Evolutionary conservation across 1,139 yeast genomes (phyloP), one percentile per base, ranked within the genome.

Genomic region (Diutina rugosa): DNA sequence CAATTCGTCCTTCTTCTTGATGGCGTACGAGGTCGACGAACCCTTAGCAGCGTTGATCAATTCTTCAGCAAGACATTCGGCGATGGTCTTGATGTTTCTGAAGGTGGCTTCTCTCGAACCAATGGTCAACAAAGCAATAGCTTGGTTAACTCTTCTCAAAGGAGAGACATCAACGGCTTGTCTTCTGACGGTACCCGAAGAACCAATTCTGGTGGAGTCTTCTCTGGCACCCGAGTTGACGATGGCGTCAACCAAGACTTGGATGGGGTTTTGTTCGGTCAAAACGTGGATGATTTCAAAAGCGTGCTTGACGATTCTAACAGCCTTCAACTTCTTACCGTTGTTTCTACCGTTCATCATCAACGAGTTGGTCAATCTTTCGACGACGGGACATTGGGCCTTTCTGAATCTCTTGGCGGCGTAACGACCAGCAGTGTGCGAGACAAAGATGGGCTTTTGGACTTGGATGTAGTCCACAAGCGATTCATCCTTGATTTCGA

Each of bases 321-420:
- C 98, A 72, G 99, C 99, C 89, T 93, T 91, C 79, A 95, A 89
- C 84, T 95, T 95, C 87, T 95, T 95, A 87, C 99, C 99, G 87
- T 95, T 95, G 95, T 95, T 95, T 85, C 99, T 93, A 84, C 99
- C 99, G 87, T 95, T 90, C 99, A 95, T 95, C 99, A 95, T 95
- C 76, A 95, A 84, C 65, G 99, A 88, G 93, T 93, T 93, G 81
- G 99, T 91, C 77, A 95, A 85, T 86, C 99, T 93, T 86, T 95
- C 99, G 70, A 95, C 79, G 76, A 95, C 86, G 73, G 99, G 99
- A 83, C 97, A 91, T 85, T 93, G 98, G 68, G 99, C 95, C 88
- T 95, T 95, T 87, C 98, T 91, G 89, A 95, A 95, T 82, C 99
- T 91, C 90, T 93, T 93, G 81, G 90, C 78, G 73, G 98, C 99